These are phyloP conservation scores for Chloris gayana DNA, from an alignment of 176 grass and related monocot species.

Conservation along the genomic window DNA sequence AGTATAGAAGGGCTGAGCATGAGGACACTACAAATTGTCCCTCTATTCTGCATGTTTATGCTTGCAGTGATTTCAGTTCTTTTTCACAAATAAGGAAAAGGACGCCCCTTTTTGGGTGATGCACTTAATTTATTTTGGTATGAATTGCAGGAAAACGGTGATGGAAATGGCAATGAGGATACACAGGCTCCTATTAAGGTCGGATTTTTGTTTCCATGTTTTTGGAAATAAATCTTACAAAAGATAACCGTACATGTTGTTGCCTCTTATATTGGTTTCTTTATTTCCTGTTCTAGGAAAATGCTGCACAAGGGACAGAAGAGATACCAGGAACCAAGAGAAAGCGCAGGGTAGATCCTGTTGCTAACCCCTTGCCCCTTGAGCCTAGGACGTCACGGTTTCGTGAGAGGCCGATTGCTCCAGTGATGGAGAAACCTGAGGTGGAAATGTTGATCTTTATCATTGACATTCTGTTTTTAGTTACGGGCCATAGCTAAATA, in stretches of 20 bases:
- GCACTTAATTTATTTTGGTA: background rate
- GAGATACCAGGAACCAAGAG: background rate
- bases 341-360: constrained; percentile 19
- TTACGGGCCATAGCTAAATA: too few species aligned
- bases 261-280: background rate
- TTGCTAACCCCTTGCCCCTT: constrained; percentile 26
- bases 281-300: background rate
- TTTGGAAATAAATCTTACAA: background rate
- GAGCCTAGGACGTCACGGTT: background rate
- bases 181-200: background rate
- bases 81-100: too few species aligned
- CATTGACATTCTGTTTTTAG: background rate
- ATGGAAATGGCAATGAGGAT: background rate
- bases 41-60: too few species aligned
- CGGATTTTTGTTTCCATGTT: background rate
- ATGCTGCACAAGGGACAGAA: background rate
- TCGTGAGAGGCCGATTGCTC: background rate
- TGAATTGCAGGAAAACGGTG: background rate
- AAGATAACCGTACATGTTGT: background rate
- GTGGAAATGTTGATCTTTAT: background rate
- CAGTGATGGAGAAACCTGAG: background rate
- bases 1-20: too few species aligned
- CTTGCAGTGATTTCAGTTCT: too few species aligned
- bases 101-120: background rate
- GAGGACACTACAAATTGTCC: too few species aligned